Conservation (phyloP, 1,284 basidiomycete species). For the Volvariella volvacea region DNA sequence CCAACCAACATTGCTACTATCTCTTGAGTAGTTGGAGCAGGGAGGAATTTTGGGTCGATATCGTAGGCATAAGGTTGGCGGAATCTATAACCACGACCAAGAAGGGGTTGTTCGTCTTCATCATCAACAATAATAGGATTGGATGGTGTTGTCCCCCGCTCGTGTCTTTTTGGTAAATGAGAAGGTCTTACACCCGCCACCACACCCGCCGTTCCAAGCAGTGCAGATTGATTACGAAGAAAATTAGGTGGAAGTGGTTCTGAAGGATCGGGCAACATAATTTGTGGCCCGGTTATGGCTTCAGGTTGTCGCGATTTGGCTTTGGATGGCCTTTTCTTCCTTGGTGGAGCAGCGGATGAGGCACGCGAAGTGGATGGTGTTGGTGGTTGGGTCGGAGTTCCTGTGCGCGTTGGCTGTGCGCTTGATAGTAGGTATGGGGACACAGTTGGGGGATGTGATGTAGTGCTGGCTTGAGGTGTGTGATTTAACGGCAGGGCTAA, state of each 20-base stretch:
- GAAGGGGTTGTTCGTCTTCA: constrained; percentile 27
- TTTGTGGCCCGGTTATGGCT: constrained; percentile 41
- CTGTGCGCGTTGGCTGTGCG: not conserved
- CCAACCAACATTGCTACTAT: constrained; percentile 51
- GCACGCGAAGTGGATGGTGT: constrained; percentile 12
- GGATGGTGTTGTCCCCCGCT: constrained; percentile 43
- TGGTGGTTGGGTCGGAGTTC: constrained; percentile 5
- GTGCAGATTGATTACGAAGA: constrained; percentile 60
- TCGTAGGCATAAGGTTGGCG: constrained; percentile 3
- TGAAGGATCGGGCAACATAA: constrained; percentile 52
- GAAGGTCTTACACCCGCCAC: constrained; percentile 59
- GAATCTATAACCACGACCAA: constrained; percentile 13
- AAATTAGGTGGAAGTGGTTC: constrained; percentile 61
- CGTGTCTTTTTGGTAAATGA: constrained; percentile 31
- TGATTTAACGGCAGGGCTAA: constrained; percentile 57
- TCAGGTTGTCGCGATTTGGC: constrained; percentile 18
- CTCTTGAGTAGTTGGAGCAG: constrained; percentile 45
- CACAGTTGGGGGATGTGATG: not conserved
- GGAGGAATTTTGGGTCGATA: constrained; percentile 31
- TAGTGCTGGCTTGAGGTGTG: constrained; percentile 23
- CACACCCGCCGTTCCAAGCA: constrained; percentile 65
- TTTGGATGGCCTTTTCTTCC: constrained; percentile 19
- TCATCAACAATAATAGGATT: constrained; percentile 71
- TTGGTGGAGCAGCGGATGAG: constrained; percentile 15
- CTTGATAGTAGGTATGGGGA: not conserved